Conservation (phyloP, 2,329 filamentous ascomycete genomes). For the Didymella pomorum region DNA sequence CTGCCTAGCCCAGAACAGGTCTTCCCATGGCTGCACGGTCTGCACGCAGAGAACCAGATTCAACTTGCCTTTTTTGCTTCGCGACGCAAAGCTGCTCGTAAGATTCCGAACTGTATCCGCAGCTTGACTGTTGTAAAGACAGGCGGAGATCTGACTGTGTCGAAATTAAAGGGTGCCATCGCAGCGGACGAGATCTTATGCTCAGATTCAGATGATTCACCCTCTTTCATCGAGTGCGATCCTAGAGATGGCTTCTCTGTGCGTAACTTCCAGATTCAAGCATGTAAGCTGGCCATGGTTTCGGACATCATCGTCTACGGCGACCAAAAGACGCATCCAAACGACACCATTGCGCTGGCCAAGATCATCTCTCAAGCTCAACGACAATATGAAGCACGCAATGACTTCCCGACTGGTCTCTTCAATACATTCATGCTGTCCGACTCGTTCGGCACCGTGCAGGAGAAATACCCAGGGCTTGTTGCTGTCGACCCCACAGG, state of each 20-base stretch:
- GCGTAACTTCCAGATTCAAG: constrained; percentile 96
- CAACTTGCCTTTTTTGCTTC: constrained; percentile 90
- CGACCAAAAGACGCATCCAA: constrained; percentile 68
- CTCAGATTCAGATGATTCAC: constrained; percentile 50
- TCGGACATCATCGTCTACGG: constrained; percentile 96
- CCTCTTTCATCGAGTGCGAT: constrained; percentile 82
- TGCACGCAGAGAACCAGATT: constrained; percentile 87
- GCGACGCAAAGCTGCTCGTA: constrained; percentile 73
- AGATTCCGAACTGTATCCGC: constrained; percentile 78
- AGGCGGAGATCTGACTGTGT: constrained; percentile 75
- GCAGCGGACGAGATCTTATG: constrained; percentile 81
- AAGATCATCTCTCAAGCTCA: constrained; percentile 77
- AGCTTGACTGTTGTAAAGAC: constrained; percentile 88
- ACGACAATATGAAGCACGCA: constrained; percentile 71
- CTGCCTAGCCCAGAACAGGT: constrained; percentile 85
- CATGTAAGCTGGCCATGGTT: constrained; percentile 83
- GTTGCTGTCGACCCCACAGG: constrained; percentile 79
- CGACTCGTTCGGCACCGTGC: constrained; percentile 61
- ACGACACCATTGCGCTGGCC: constrained; percentile 71
- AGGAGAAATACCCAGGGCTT: constrained; percentile 72
- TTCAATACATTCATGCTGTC: constrained; percentile 87
- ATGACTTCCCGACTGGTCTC: constrained; percentile 62
- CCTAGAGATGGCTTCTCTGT: constrained; percentile 92
- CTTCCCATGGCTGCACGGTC: constrained; percentile 95
- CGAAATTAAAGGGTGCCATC: constrained; percentile 87